Evolutionary conservation across 345 rosid genomes (phyloP), one percentile per base, ranked within the genome.

Genomic region (Stellera chamaejasme): DNA sequence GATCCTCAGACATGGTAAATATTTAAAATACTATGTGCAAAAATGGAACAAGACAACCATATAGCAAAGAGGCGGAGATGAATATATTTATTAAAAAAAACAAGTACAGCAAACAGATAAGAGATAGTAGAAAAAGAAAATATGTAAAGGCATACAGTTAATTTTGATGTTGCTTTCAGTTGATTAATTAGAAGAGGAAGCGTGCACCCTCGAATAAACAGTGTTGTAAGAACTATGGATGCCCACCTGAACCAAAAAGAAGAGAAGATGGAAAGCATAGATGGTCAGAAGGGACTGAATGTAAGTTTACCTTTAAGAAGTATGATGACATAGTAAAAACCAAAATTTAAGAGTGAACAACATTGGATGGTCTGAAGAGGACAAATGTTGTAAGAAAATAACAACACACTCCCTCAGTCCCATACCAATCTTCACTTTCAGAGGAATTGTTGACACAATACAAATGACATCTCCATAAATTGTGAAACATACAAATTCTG

Each of bases 151-250:
- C 90, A 50, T 77, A 87, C 91, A 32, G 86, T 55, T 53, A 92
- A 74, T 69, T 92, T 85, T 48, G 86, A 44, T 13, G 87, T 77
- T 48, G 87, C 75, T 81, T 86, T 92, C 59, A 85, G 76, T 71
- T 80, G 86, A 75, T 82, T 84, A 65, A 92, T 76, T 64, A 82
- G 19, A 63, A 92, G 77, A 25, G 98, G 95, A 61, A 88, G 14
- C 3, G 84, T 82, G 14, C 68, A 67, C n/a, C 78, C 66, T 61
- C 98, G 81, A 58, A 86, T 82, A 67, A 88, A 2, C 51, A 88
- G 55, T 9, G 98, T 92, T 45, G 95, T 75, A 32, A 88, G 5
- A 44, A 71, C 69, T 46, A 92, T 86, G 55, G 96, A 82, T 11
- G 85, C 85, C 98, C 98, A 92, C 97, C 97, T 87, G 73, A 62